Percentiles rank a stretch among this genome's conserved stretches.
Evolutionary conservation across 495 filamentous ascomycete genomes (phyloP).

Genomic region (Penicillium macrosclerotiorum): DNA sequence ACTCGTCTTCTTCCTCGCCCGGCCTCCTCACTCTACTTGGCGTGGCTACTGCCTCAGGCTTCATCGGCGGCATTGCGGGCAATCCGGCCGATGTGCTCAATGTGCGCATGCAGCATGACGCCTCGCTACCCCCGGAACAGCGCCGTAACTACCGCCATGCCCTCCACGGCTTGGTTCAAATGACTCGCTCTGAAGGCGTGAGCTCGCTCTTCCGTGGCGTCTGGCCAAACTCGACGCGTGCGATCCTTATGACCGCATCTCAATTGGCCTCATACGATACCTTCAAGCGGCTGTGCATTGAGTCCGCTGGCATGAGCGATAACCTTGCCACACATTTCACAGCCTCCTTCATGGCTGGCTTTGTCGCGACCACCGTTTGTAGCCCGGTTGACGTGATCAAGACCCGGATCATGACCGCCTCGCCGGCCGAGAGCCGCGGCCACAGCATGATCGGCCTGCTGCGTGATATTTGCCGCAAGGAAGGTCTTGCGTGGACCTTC

Average conservation of each 20-base stretch:
- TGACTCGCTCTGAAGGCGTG: conserved; percentile 77
- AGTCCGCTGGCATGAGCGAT: conserved; percentile 67
- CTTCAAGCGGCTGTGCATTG: conserved; percentile 78
- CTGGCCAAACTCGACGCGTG: conserved; percentile 85
- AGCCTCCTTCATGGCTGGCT: conserved; percentile 81
- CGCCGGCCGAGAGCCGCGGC: conserved; percentile 46
- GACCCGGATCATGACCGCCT: conserved; percentile 86
- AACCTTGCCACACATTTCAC: conserved; percentile 81
- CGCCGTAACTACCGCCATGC: conserved; percentile 89
- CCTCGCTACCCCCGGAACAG: conserved; percentile 67
- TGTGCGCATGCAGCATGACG: conserved; percentile 97
- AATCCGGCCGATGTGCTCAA: conserved; percentile 96
- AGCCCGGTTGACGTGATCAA: conserved; percentile 97
- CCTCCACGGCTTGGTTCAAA: conserved; percentile 78
- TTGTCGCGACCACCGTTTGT: conserved; percentile 92
- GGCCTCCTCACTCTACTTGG: conserved; percentile 71
- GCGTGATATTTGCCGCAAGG: conserved; percentile 66
- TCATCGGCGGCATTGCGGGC: conserved; percentile 84
- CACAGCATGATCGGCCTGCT: conserved; percentile 60
- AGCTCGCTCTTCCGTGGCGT: conserved; percentile 79
- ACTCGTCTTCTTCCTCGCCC: conserved; percentile 41
- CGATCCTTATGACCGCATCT: conserved; percentile 88
- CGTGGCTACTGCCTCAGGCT: conserved; percentile 79
- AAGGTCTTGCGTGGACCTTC: conserved; percentile 89
- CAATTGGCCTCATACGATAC: conserved; percentile 91